A percentile compares a stretch with the other conserved stretches of the same genome.
Conservation (phyloP, 257 asterid species). For the Schizonepeta tenuifolia region DNA sequence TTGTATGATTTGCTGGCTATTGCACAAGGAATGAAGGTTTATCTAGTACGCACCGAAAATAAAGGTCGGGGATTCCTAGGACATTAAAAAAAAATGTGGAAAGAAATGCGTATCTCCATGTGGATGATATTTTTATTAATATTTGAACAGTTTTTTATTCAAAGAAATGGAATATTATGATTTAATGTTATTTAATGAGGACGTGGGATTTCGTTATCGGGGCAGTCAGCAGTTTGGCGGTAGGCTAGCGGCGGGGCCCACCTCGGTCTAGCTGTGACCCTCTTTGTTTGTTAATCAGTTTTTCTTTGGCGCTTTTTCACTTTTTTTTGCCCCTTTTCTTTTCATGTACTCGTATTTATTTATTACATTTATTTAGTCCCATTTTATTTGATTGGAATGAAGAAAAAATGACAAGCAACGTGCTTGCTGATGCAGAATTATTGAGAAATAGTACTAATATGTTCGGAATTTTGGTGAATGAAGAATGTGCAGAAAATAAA, state of each 20-base stretch:
- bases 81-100: too few relatives aligned
- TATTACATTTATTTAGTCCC: not conserved
- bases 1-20: too few relatives aligned
- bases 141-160: not conserved
- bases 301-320: conserved; percentile 29
- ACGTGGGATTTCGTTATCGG: conserved; percentile 43
- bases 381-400: not conserved
- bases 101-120: not conserved
- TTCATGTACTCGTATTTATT: not conserved
- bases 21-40: too few relatives aligned
- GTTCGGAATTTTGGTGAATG: conserved; percentile 4
- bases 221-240: conserved; percentile 38
- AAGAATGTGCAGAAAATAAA: not conserved
- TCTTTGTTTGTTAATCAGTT: conserved; percentile 25
- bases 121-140: too few relatives aligned
- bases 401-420: not conserved
- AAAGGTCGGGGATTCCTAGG: too few relatives aligned
- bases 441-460: not conserved
- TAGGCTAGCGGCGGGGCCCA: conserved; percentile 4
- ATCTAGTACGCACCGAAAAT: too few relatives aligned
- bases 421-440: conserved; percentile 9
- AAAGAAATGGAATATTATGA: not conserved
- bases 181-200: conserved; percentile 11
- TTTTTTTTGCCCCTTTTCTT: not conserved
- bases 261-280: conserved; percentile 42